These are phyloP conservation scores for Chlorella sp. DNA, from an alignment of 139 green algal genomes.

Conservation along the genomic window DNA sequence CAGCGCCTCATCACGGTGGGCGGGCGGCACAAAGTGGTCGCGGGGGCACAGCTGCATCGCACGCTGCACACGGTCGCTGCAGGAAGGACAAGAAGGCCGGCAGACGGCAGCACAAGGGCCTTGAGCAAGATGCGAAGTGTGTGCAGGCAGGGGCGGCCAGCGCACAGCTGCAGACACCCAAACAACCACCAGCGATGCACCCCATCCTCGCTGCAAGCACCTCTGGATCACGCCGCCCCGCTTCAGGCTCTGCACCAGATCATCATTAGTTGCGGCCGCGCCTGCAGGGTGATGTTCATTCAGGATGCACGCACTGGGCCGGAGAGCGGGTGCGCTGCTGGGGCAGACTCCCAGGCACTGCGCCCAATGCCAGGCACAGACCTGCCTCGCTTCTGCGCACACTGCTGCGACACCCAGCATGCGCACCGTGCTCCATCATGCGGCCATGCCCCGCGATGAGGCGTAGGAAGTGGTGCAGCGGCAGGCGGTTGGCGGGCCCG, in stretches of 20 bases:
- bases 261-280: constrained; percentile 58
- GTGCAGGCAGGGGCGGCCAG: too few relatives aligned
- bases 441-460: constrained; percentile 54
- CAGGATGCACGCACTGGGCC: too few relatives aligned
- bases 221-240: constrained; percentile 51
- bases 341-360: too few relatives aligned
- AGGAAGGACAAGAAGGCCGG: background rate
- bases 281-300: too few relatives aligned
- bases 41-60: constrained; percentile 68
- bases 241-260: constrained; percentile 62
- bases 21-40: constrained; percentile 68
- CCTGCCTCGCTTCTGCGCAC: background rate
- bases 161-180: too few relatives aligned
- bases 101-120: background rate
- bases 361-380: background rate
- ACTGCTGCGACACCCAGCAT: background rate
- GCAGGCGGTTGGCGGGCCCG: constrained; percentile 36
- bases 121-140: too few relatives aligned
- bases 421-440: constrained; percentile 38
- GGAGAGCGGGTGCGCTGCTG: too few relatives aligned
- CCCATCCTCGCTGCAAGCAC: background rate
- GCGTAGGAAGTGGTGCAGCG: constrained; percentile 63
- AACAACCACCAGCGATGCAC: too few relatives aligned
- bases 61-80: constrained; percentile 55
- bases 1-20: constrained; percentile 64